These are phyloP conservation scores for Lyophyllum atratum DNA, from an alignment of 768 basidiomycete genomes.

Conservation along the genomic window DNA sequence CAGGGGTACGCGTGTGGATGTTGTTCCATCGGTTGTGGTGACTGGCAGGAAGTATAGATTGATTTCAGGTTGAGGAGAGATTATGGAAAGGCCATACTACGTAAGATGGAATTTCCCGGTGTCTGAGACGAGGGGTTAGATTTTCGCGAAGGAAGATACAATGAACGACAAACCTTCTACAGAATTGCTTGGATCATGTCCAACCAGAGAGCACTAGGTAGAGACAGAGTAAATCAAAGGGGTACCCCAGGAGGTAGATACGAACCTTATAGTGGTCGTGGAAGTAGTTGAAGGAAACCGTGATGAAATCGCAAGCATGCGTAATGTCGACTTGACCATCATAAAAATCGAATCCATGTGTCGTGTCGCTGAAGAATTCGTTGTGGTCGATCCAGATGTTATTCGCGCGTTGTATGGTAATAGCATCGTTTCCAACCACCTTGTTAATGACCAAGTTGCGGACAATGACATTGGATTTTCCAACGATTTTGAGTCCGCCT, in stretches of 20 bases:
- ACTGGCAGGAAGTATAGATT: not conserved
- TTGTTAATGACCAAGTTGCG: conserved; percentile 25
- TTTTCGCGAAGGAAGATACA: not conserved
- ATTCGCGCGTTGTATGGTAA: conserved; percentile 18
- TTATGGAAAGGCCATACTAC: conserved; percentile 10
- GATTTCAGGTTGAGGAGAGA: not conserved
- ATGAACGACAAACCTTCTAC: conserved; percentile 5
- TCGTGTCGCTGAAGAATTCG: conserved; percentile 23
- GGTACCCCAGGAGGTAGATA: not conserved
- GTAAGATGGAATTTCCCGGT: conserved; percentile 25
- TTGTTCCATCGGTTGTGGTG: conserved; percentile 25
- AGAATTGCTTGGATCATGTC: conserved; percentile 17
- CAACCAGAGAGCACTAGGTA: conserved; percentile 18
- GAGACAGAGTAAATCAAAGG: not conserved
- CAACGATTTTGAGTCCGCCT: conserved; percentile 20
- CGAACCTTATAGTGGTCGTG: conserved; percentile 24
- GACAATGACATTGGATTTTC: conserved; percentile 23
- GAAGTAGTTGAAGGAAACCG: conserved; percentile 22
- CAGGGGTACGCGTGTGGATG: conserved; percentile 24
- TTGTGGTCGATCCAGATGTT: conserved; percentile 27
- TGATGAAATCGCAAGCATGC: conserved; percentile 24
- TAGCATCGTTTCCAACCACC: conserved; percentile 24
- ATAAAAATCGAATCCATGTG: conserved; percentile 23
- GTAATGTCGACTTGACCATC: conserved; percentile 23
- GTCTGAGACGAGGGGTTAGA: conserved; percentile 7